phyloP scores from a whole-genome alignment of 1,284 basidiomycete species.

The Ceratobasidium sp. region DNA sequence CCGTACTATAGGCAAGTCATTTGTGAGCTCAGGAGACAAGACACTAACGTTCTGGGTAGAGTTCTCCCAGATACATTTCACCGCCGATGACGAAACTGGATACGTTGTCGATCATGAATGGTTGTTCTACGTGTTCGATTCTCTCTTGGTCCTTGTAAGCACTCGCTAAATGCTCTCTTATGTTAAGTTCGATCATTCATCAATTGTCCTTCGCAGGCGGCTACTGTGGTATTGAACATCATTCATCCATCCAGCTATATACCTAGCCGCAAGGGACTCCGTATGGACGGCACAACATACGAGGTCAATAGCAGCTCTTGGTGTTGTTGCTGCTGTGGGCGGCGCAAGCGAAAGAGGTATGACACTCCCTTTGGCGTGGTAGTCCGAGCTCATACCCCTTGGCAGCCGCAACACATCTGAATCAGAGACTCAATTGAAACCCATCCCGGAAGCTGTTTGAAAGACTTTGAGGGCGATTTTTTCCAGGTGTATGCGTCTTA shows the following conservation, averaged over 20 bases:
- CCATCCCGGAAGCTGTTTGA: background rate
- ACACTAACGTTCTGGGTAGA: slow-evolving; percentile 27
- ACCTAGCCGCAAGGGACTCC: slow-evolving; percentile 46
- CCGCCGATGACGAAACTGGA: slow-evolving; percentile 19
- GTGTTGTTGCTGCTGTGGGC: slow-evolving; percentile 41
- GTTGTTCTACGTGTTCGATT: slow-evolving; percentile 48
- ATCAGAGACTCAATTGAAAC: background rate
- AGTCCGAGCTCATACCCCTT: background rate
- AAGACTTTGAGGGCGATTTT: background rate
- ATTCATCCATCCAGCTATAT: slow-evolving; percentile 44
- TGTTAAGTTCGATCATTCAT: background rate
- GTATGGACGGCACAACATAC: slow-evolving; percentile 46
- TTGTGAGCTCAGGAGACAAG: background rate
- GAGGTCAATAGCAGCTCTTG: slow-evolving; percentile 45
- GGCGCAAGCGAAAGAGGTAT: slow-evolving; percentile 27
- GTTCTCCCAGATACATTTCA: slow-evolving; percentile 47
- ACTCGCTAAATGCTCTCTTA: background rate
- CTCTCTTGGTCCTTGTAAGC: slow-evolving; percentile 45
- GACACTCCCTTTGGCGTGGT: background rate
- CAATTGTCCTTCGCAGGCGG: background rate
- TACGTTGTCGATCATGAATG: slow-evolving; percentile 48
- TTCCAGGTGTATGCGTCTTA: background rate
- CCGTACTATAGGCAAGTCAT: slow-evolving; percentile 39
- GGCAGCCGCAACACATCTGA: background rate
- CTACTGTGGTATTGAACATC: slow-evolving; percentile 39